Conservation (phyloP, 345 rosid species). For the Syzygium grande region DNA sequence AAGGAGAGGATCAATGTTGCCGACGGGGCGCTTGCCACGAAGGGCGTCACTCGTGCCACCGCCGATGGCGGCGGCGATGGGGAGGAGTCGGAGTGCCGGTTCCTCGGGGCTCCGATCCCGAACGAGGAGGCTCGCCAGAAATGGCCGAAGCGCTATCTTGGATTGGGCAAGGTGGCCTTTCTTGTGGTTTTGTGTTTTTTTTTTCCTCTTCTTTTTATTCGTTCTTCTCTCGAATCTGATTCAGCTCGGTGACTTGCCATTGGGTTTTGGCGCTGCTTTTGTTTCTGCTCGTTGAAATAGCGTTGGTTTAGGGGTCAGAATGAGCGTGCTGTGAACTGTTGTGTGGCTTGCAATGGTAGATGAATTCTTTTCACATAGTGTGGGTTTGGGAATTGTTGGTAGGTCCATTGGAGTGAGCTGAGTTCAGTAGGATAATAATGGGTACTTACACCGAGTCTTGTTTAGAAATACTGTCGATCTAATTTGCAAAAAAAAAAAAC, state of each 20-base stretch:
- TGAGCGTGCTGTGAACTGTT: neutral
- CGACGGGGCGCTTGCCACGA: neutral
- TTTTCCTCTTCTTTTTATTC: neutral
- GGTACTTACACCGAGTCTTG: neutral
- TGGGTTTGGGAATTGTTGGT: neutral
- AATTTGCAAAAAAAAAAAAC: neutral
- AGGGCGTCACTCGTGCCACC: neutral
- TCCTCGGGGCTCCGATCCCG: neutral
- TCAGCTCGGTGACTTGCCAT: neutral
- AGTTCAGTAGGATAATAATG: neutral
- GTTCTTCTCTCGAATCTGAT: neutral
- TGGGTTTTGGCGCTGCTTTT: neutral
- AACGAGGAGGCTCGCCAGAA: neutral
- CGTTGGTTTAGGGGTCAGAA: neutral
- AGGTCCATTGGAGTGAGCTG: neutral
- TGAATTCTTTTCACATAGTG: neutral
- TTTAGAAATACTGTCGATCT: neutral
- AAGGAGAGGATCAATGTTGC: no score
- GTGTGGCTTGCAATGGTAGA: neutral
- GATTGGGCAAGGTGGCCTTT: neutral
- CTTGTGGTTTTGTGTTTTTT: neutral
- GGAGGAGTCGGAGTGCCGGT: neutral
- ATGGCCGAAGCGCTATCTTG: neutral
- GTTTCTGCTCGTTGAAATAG: neutral
- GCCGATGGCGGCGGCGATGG: neutral